Conservation (phyloP, 306 rosid genomes). For the Rosa multiflora region DNA sequence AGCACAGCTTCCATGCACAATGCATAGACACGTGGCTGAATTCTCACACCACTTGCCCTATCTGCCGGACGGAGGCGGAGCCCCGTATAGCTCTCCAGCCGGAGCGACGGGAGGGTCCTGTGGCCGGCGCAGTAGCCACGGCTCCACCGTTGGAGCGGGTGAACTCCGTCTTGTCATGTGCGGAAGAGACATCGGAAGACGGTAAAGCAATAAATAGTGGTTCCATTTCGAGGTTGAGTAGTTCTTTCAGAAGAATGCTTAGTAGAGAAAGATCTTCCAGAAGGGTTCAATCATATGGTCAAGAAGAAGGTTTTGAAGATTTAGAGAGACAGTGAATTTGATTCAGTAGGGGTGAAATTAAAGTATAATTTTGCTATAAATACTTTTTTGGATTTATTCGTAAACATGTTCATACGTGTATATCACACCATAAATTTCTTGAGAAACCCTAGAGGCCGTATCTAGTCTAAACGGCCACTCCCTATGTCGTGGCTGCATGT, state of each 20-base stretch:
- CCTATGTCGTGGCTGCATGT: too few relatives aligned
- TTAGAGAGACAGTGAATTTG: conserved; percentile 51
- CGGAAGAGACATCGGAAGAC: conserved; percentile 36
- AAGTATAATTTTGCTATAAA: not conserved
- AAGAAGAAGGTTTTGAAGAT: conserved; percentile 34
- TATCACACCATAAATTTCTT: not conserved
- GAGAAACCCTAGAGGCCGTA: not conserved
- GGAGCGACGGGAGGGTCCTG: conserved; percentile 47
- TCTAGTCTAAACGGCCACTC: not conserved
- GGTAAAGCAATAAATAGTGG: conserved; percentile 24
- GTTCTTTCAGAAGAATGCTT: conserved; percentile 56
- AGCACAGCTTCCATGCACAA: conserved; percentile 51
- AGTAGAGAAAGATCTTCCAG: conserved; percentile 47
- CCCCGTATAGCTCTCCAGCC: conserved; percentile 29
- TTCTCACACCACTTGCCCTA: conserved; percentile 53
- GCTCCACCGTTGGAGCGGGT: conserved; percentile 27
- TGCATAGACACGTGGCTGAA: conserved; percentile 65
- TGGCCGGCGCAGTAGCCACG: not conserved
- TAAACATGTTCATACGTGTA: not conserved
- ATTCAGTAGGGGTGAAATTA: not conserved
- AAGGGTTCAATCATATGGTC: conserved; percentile 36
- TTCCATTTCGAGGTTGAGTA: conserved; percentile 41
- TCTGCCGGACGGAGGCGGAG: conserved; percentile 53
- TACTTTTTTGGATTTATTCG: not conserved
- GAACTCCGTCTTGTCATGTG: conserved; percentile 8